phyloP scores from a whole-genome alignment of 2,329 filamentous ascomycete genomes.

The Penicillium glabrum region DNA sequence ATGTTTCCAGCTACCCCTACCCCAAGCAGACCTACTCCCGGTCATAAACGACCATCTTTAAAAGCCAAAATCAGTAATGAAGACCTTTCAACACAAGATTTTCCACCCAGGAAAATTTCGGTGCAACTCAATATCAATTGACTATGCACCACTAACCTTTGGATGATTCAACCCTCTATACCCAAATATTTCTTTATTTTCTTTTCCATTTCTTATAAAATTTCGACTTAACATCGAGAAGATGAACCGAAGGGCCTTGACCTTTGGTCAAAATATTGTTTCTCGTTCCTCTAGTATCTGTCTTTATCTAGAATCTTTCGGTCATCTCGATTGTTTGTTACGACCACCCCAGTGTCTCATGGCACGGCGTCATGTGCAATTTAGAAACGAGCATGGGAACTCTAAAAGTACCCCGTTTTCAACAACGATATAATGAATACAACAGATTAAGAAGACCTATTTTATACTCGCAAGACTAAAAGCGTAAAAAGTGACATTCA shows the following conservation, averaged over 20 bases:
- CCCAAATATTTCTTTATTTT: constrained; percentile 24
- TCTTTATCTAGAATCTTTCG: background rate
- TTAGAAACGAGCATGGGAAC: background rate
- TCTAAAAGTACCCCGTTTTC: constrained; percentile 25
- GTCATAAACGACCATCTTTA: constrained; percentile 19
- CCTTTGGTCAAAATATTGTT: background rate
- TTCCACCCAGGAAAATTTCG: constrained; percentile 12
- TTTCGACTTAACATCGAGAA: constrained; percentile 27
- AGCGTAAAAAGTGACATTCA: constrained; percentile 7
- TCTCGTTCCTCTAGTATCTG: background rate
- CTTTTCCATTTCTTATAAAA: constrained; percentile 18
- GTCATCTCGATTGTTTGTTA: background rate
- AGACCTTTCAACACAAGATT: constrained; percentile 24
- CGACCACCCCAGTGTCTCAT: background rate
- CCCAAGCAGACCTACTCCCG: constrained; percentile 73
- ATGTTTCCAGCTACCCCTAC: constrained; percentile 66
- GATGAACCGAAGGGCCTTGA: background rate
- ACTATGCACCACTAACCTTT: constrained; percentile 19
- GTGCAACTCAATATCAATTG: constrained; percentile 16
- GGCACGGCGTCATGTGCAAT: background rate
- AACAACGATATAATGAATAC: constrained; percentile 34
- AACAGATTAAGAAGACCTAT: background rate
- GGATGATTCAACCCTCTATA: constrained; percentile 46
- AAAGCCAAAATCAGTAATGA: constrained; percentile 19
- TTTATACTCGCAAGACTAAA: background rate